Evolutionary conservation across 2,329 filamentous ascomycete genomes (phyloP), one percentile per base, ranked within the genome.

Genomic region (Harringtonia lauricola): DNA sequence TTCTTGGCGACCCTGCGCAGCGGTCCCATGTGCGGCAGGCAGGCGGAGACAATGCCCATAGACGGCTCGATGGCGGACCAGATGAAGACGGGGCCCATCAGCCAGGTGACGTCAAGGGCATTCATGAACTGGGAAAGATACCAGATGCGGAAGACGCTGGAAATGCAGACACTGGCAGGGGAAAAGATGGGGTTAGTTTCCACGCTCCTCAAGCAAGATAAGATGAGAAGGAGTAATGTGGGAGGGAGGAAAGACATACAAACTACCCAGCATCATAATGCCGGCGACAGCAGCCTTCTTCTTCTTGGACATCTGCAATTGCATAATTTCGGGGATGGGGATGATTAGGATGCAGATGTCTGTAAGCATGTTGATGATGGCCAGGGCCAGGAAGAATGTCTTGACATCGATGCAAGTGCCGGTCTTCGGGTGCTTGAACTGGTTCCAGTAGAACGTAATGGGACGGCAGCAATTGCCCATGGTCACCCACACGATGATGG

Each of bases 181-280:
- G 29, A 17, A 39, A 17, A 35, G n/a, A 13, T 3, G 2, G 4
- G 14, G n/a, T n/a, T n/a, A n/a, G n/a, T n/a, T n/a, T n/a, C n/a
- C n/a, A n/a, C n/a, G n/a, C n/a, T n/a, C n/a, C n/a, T n/a, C n/a
- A n/a, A n/a, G 9, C 8, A 33, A 22, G 29, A 15, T 19, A 39
- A 38, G 4, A 40, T 36, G 15, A 21, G 39, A 30, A 45, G 45
- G 17, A 48, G 36, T 2, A 43, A 42, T n/a, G 49, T 36, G 22
- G 30, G 15, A 14, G 8, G 14, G 43, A 38, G 19, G 6, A 36
- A 14, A 46, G 45, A 14, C 45, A 28, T 37, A 58, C 57, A 62
- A 61, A 4, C 55, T 53, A 8, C 68, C 68, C 12, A 70, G 59
- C 7, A 57, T 57, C 49, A 72, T 68, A 64, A 71, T 70, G 40